phyloP scores from a whole-genome alignment of 768 basidiomycete genomes.

The Termitomyces heimii region DNA sequence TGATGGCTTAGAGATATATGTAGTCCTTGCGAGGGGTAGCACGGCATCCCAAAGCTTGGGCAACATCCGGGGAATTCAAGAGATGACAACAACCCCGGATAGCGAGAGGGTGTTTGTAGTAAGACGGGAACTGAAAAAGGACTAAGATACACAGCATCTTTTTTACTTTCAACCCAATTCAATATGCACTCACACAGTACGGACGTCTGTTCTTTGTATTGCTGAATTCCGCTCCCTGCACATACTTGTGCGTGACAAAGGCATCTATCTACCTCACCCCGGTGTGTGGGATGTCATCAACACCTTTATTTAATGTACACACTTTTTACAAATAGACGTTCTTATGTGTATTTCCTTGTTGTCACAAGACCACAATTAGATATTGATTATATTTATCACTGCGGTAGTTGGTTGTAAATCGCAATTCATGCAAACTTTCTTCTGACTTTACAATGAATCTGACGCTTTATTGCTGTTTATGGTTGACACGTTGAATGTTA shows the following conservation, averaged over 20 bases:
- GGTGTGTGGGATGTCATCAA: not conserved
- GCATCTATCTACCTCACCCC: not conserved
- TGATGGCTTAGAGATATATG: constrained; percentile 90
- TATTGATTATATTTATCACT: not conserved
- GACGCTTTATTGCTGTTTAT: not conserved
- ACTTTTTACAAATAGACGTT: constrained; percentile 4
- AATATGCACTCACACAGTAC: constrained; percentile 12
- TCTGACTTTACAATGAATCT: not conserved
- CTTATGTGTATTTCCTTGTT: not conserved
- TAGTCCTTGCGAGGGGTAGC: constrained; percentile 72
- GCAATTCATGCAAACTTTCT: not conserved
- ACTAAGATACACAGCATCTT: constrained; percentile 32
- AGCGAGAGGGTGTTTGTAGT: constrained; percentile 76
- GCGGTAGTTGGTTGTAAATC: not conserved
- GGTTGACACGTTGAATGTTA: not conserved
- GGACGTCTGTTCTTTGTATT: constrained; percentile 13
- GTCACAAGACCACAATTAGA: not conserved
- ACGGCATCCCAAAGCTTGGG: constrained; percentile 50
- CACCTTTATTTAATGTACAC: constrained; percentile 1
- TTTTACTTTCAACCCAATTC: constrained; percentile 8
- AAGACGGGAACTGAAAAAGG: constrained; percentile 78
- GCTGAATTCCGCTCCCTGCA: not conserved
- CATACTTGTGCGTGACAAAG: not conserved
- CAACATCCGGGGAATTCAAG: constrained; percentile 49
- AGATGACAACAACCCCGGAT: constrained; percentile 53